These are phyloP conservation scores for Penicillium sp. DNA, from an alignment of 2,329 filamentous ascomycete species.

Conservation along the genomic window DNA sequence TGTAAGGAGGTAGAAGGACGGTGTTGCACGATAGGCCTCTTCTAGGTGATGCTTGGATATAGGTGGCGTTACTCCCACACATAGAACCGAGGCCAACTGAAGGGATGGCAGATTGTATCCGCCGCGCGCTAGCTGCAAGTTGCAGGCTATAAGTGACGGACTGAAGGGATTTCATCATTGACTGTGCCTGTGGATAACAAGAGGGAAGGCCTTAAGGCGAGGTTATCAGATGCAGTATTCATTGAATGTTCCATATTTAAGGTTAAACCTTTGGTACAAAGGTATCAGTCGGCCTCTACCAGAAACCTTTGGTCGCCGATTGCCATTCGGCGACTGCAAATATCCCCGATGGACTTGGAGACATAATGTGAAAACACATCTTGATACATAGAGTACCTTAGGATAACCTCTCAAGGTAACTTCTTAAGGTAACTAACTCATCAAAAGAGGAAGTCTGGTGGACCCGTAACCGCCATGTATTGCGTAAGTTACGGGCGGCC, in stretches of 20 bases:
- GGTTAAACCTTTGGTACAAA: not conserved
- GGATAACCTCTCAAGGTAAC: no score
- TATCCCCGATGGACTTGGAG: constrained; percentile 1
- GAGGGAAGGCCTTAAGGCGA: not conserved
- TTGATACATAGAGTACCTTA: not conserved
- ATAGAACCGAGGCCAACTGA: not conserved
- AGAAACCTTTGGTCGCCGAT: constrained; percentile 6
- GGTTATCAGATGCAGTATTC: not conserved
- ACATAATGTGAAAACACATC: not conserved
- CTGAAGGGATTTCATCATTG: not conserved
- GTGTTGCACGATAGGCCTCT: not conserved
- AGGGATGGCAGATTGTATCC: not conserved
- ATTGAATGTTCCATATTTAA: not conserved
- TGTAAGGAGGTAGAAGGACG: not conserved
- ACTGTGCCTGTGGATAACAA: not conserved
- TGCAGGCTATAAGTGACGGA: not conserved
- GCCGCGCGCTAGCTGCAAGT: not conserved
- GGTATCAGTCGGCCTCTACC: not conserved
- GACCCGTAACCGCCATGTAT: constrained; percentile 7
- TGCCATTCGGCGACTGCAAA: constrained; percentile 5
- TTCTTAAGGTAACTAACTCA: not conserved
- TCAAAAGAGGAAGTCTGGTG: not conserved
- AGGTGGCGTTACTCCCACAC: not conserved
- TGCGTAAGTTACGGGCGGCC: constrained; percentile 12
- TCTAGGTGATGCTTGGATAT: not conserved